Conservation (phyloP, 2,329 filamentous ascomycete species). For the Diplodia scrobiculata region DNA sequence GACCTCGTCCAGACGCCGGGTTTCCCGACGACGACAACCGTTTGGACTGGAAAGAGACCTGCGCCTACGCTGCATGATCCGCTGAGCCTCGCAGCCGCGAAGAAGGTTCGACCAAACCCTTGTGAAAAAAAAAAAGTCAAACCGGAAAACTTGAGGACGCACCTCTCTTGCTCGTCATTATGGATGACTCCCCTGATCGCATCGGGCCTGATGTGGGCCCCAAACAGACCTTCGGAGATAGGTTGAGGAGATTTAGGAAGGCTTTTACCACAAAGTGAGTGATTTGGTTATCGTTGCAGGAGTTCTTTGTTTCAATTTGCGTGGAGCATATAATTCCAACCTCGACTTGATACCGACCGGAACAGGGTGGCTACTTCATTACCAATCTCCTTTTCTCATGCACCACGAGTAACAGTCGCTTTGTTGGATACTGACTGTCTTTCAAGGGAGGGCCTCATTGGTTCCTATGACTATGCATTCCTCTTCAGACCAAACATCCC, state of each 20-base stretch:
- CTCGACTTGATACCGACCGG: background rate
- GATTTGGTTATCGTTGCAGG: background rate
- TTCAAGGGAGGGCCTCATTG: constrained; percentile 70
- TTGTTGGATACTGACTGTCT: constrained; percentile 28
- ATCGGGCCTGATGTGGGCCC: constrained; percentile 44
- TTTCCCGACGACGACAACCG: background rate
- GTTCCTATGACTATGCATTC: constrained; percentile 86
- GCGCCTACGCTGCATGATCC: background rate
- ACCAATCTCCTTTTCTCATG: too few species aligned
- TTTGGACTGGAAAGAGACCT: background rate
- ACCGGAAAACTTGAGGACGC: background rate
- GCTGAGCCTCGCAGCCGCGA: background rate
- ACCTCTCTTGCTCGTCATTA: constrained; percentile 32
- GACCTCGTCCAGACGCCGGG: background rate
- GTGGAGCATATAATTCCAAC: background rate
- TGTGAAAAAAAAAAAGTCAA: constrained; percentile 34
- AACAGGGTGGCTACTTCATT: background rate
- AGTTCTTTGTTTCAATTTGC: background rate
- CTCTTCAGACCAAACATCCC: constrained; percentile 81
- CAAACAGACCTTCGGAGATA: constrained; percentile 38
- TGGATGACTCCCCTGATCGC: constrained; percentile 49
- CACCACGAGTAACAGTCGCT: too few species aligned
- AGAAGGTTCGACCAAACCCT: constrained; percentile 39
- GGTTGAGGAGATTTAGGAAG: constrained; percentile 45
- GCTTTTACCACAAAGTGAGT: constrained; percentile 55